Base-by-base conservation (phyloP, 176 grass and related monocot genomes). In the Microstegium vimineum region DNA sequence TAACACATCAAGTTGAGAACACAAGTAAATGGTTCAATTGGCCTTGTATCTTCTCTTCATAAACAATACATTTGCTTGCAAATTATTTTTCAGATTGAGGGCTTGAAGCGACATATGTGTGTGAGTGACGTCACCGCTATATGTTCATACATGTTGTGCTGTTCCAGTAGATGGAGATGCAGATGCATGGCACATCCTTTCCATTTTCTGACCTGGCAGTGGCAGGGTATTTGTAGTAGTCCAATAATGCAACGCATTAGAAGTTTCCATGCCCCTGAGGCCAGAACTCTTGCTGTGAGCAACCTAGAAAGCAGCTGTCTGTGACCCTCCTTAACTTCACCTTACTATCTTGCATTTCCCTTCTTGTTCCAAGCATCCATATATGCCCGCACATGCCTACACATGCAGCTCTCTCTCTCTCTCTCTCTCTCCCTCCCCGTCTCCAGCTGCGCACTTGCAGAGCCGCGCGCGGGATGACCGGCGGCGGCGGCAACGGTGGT, bases 241-340 rank as follows among this genome's bases (percentile, higher is more conserved):
- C 9, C 54, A 57, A 57, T 11, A 23, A 56, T 25, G 1, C 54
- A 56, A 56, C 52, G 0, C 9, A 59, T 25, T 79, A 71, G 40
- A 89, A 89, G 82, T 81, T 85, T 89, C 76, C 63, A 52, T 9
- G 70, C n/a, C 62, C 43, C 56, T 49, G 75, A n/a, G n/a, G n/a
- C n/a, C n/a, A n/a, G n/a, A 80, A 87, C 69, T 91, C 90, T 91
- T 91, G 73, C 78, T 82, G 89, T 91, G 89, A 91, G 67, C 76
- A 85, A 91, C 92, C 92, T 91, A 91, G 72, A 91, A 91, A 60
- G 64, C 73, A 17, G 47, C 38, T 2, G 69, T 76, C 38, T 2
- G 69, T 76, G 74, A 91, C 89, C 86, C 66, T 87, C 79, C 66
- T 92, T n/a, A n/a, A n/a, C n/a, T 84, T 73, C 89, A 94, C 89